These are phyloP conservation scores for Curvularia hawaiiensis DNA, from an alignment of 2,329 filamentous ascomycete genomes.

Conservation along the genomic window DNA sequence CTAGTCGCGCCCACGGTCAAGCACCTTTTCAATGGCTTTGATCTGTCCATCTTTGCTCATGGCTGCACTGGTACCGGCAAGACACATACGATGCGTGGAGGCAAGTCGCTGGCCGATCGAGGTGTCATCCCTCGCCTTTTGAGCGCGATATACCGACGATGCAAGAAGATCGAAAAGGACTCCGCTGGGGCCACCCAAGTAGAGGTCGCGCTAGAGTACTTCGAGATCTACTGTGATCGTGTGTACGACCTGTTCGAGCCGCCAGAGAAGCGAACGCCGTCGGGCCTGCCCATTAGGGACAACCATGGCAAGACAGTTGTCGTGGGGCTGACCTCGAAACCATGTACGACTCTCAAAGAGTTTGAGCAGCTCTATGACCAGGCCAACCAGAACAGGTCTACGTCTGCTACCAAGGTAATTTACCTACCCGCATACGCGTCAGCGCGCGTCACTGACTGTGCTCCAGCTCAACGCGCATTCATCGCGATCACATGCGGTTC, in stretches of 20 bases:
- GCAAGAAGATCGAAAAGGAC: slow-evolving; percentile 85
- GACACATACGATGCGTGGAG: slow-evolving; percentile 94
- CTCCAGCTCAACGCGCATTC: slow-evolving; percentile 81
- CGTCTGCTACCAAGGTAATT: slow-evolving; percentile 77
- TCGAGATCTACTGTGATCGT: slow-evolving; percentile 97
- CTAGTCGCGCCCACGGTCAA: slow-evolving; percentile 88
- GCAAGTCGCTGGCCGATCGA: slow-evolving; percentile 81
- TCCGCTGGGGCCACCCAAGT: slow-evolving; percentile 71
- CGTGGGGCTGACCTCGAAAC: slow-evolving; percentile 80
- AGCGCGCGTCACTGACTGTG: slow-evolving; percentile 3
- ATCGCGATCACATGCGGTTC: slow-evolving; percentile 85
- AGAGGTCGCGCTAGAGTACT: slow-evolving; percentile 81
- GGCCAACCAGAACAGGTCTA: slow-evolving; percentile 87
- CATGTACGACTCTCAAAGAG: slow-evolving; percentile 84
- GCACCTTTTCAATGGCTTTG: slow-evolving; percentile 83
- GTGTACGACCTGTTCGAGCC: slow-evolving; percentile 90
- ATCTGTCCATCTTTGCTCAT: slow-evolving; percentile 82
- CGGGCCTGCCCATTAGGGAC: slow-evolving; percentile 81
- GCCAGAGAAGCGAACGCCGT: slow-evolving; percentile 81
- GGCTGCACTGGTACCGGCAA: slow-evolving; percentile 93
- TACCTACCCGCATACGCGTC: background rate
- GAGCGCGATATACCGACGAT: slow-evolving; percentile 82
- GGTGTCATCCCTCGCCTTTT: slow-evolving; percentile 87
- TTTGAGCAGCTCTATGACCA: slow-evolving; percentile 91
- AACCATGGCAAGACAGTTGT: slow-evolving; percentile 87